A percentile compares a stretch with the other conserved stretches of the same genome.
Evolutionary conservation across 2,329 filamentous ascomycete genomes (phyloP).

Genomic region (Graphilbum ipis-grandicollis): DNA sequence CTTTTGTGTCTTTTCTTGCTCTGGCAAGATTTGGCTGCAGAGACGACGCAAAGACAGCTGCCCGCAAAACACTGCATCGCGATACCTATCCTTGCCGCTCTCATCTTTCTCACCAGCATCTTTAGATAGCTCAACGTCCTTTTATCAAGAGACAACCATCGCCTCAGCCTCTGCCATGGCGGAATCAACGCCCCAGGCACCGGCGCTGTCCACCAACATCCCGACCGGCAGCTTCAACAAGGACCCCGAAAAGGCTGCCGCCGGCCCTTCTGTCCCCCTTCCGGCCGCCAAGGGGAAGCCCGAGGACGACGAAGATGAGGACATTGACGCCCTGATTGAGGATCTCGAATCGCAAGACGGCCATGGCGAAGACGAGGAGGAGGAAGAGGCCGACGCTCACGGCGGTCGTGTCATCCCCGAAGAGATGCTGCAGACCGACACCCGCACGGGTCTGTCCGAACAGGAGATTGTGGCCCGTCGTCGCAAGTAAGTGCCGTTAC

Average conservation of each 20-base stretch:
- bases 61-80: too few relatives aligned
- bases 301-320: slow-evolving; percentile 53
- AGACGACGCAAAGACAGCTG: too few relatives aligned
- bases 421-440: slow-evolving; percentile 54
- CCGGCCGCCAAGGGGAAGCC: slow-evolving; percentile 21
- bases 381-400: slow-evolving; percentile 24
- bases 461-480: slow-evolving; percentile 45
- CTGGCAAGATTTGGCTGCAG: too few relatives aligned
- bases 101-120: neutral
- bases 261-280: slow-evolving; percentile 13
- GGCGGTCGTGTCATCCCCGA: slow-evolving; percentile 50
- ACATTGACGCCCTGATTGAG: slow-evolving; percentile 75
- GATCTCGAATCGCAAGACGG: slow-evolving; percentile 74
- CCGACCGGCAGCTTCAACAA: slow-evolving; percentile 43
- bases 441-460: slow-evolving; percentile 49
- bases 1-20: too few relatives aligned
- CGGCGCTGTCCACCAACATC: slow-evolving; percentile 46
- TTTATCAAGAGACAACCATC: too few relatives aligned
- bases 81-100: too few relatives aligned
- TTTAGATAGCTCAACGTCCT: too few relatives aligned
- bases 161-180: slow-evolving; percentile 25
- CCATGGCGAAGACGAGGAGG: slow-evolving; percentile 42
- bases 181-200: slow-evolving; percentile 32
- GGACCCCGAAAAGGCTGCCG: slow-evolving; percentile 30
- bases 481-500: slow-evolving; percentile 34